Conservation (phyloP, 2,329 filamentous ascomycete genomes). For the Fusarium tricinctum region DNA sequence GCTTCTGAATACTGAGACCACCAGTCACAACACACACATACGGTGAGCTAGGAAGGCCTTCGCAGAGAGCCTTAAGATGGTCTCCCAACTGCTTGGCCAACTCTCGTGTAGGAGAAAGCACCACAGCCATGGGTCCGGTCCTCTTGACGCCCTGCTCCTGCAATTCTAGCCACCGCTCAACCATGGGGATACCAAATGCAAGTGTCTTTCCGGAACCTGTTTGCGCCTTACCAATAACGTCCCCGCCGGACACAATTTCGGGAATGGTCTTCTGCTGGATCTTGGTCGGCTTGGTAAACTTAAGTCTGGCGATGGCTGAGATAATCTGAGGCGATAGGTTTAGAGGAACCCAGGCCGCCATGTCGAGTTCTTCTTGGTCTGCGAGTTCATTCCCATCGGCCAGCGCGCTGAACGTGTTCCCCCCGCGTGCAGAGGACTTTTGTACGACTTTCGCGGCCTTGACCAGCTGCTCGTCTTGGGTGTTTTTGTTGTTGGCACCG, state of each 20-base stretch:
- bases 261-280: slow-evolving; percentile 89
- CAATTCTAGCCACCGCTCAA: slow-evolving; percentile 81
- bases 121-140: slow-evolving; percentile 75
- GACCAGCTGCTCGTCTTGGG: slow-evolving; percentile 52
- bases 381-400: slow-evolving; percentile 68
- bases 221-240: slow-evolving; percentile 95
- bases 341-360: slow-evolving; percentile 83
- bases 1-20: slow-evolving; percentile 93
- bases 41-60: slow-evolving; percentile 70
- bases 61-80: slow-evolving; percentile 83
- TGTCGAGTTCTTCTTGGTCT: slow-evolving; percentile 71
- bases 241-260: slow-evolving; percentile 83
- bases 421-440: slow-evolving; percentile 56
- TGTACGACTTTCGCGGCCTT: slow-evolving; percentile 55
- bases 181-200: slow-evolving; percentile 92
- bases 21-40: slow-evolving; percentile 92
- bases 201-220: slow-evolving; percentile 98
- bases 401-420: slow-evolving; percentile 69
- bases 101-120: slow-evolving; percentile 93
- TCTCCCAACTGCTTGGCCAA: slow-evolving; percentile 90
- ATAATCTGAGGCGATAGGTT: slow-evolving; percentile 80
- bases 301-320: slow-evolving; percentile 81
- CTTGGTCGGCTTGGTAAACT: slow-evolving; percentile 82
- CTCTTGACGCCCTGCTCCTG: slow-evolving; percentile 53
- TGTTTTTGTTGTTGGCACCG: slow-evolving; percentile 41